Evolutionary conservation across 345 rosid species (phyloP).

Genomic region (Eucalyptus sp.): DNA sequence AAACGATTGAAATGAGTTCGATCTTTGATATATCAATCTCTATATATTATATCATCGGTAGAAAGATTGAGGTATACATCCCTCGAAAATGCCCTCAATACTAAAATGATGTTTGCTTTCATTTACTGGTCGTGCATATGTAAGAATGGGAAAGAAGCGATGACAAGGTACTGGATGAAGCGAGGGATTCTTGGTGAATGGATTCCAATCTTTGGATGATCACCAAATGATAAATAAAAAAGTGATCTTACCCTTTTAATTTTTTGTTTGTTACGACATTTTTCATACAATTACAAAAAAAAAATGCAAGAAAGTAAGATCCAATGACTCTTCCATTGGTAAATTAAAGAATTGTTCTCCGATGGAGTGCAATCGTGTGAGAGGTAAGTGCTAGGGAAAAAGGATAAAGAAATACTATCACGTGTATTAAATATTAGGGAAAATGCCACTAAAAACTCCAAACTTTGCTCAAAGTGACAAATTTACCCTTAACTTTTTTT

Average conservation of each 20-base stretch:
- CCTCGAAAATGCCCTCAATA: rapidly evolving
- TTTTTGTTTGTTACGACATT: background rate
- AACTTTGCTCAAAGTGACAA: too few relatives aligned
- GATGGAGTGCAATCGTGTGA: background rate
- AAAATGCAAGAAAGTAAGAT: background rate
- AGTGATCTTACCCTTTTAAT: background rate
- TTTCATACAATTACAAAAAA: background rate
- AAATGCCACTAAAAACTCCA: too few relatives aligned
- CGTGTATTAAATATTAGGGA: background rate
- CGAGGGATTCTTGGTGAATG: background rate
- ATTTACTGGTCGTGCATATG: rapidly evolving
- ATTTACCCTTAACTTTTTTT: too few relatives aligned
- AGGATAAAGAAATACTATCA: rapidly evolving
- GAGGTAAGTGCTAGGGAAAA: background rate
- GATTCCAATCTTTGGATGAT: background rate
- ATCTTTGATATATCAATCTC: rapidly evolving
- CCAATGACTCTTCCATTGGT: background rate
- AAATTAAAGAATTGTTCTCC: background rate
- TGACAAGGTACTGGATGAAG: background rate
- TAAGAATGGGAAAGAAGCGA: background rate
- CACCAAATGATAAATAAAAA: rapidly evolving
- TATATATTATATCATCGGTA: background rate
- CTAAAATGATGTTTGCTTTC: background rate
- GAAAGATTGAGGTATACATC: rapidly evolving
- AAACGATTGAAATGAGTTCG: background rate